phyloP scores from a whole-genome alignment of 2,329 filamentous ascomycete species.

The Fusarium bulbicola region DNA sequence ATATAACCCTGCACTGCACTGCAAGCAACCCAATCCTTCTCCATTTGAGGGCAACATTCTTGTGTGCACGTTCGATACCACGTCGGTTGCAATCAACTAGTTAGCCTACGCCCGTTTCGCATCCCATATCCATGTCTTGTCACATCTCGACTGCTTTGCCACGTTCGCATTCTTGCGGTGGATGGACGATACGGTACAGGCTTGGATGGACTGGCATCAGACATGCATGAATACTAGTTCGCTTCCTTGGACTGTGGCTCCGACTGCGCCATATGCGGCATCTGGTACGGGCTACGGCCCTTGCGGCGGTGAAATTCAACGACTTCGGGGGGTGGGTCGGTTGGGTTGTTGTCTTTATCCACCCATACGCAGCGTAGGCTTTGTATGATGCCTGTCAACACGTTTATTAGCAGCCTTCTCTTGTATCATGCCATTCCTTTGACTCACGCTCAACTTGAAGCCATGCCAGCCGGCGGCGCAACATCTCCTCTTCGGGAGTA shows the following conservation, averaged over 20 bases:
- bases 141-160: neutral
- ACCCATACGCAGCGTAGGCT: neutral
- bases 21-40: neutral
- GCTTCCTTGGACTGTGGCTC: neutral
- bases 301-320: neutral
- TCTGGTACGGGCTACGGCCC: neutral
- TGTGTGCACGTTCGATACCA: neutral
- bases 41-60: neutral
- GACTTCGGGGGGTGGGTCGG: neutral
- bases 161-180: neutral
- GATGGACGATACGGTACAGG: neutral
- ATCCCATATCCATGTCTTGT: neutral
- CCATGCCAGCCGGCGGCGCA: neutral
- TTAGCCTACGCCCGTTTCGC: neutral
- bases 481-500: neutral
- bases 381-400: neutral
- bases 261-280: neutral
- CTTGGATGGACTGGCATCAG: neutral
- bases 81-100: neutral
- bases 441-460: constrained; percentile 8
- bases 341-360: neutral
- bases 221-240: neutral
- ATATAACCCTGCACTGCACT: neutral
- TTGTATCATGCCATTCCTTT: neutral
- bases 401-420: neutral